phyloP scores from a whole-genome alignment of 208 protist species.

The Tetramitus jugosus region DNA sequence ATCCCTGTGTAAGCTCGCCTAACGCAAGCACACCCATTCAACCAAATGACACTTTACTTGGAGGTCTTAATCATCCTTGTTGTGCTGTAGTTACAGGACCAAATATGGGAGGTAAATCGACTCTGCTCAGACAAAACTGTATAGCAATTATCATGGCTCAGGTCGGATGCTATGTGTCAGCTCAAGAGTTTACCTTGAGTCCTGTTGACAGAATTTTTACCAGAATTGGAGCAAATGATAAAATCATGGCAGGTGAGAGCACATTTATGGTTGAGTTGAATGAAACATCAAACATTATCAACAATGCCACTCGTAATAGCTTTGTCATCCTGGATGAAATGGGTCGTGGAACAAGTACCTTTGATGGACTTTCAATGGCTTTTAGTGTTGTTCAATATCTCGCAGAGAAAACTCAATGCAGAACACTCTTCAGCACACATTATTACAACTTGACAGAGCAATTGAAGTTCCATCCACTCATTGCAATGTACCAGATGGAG shows the following conservation, averaged over 20 bases:
- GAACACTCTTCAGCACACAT: conserved; percentile 88
- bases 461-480: not conserved
- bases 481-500: conserved; percentile 4
- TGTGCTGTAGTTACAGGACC: conserved; percentile 67
- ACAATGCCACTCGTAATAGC: conserved; percentile 55
- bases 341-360: conserved; percentile 85
- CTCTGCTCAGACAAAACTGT: conserved; percentile 85
- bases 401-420: conserved; percentile 38
- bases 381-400: conserved; percentile 78
- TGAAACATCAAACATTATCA: conserved; percentile 77
- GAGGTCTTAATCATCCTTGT: conserved; percentile 38
- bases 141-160: conserved; percentile 45
- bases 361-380: conserved; percentile 85
- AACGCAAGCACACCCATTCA: conserved; percentile 38
- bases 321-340: conserved; percentile 92
- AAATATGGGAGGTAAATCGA: conserved; percentile 98
- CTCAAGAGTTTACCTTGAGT: conserved; percentile 40
- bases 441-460: conserved; percentile 84
- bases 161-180: conserved; percentile 70
- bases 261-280: conserved; percentile 95
- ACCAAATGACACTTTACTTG: conserved; percentile 52
- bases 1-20: not conserved
- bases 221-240: conserved; percentile 88
- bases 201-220: conserved; percentile 92
- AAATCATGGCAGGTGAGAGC: conserved; percentile 87